Evolutionary conservation across 805 yeast genomes (phyloP), one percentile per base, ranked within the genome.

Genomic region (Saccharomycopsis microspora): DNA sequence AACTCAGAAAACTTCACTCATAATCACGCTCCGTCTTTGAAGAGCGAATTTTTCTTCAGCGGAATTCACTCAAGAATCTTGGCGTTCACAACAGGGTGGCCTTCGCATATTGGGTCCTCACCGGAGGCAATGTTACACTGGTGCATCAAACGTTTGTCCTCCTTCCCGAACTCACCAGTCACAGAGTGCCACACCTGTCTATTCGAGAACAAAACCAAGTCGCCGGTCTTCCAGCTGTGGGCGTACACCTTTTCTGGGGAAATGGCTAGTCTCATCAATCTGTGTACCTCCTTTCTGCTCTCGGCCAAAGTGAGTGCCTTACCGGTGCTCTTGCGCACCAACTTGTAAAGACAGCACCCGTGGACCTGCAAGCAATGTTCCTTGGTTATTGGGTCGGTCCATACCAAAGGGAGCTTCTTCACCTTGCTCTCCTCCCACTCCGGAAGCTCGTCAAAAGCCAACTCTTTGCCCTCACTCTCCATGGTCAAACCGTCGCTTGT

Each of bases 101-200:
- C 54, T 19, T 49, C 48, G 37, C 59, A 57, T 4, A 65, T 60
- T 3, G 95, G 95, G 59, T 83, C 90, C 10, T 60, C 55, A 5
- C 87, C 89, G 59, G 86, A 76, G 27, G 96, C 95, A 61, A 87
- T 84, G 66, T 87, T 87, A 67, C 96, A 87, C 67, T 87, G 96
- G 61, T 87, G 96, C 94, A 87, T 86, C 60, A 87, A 70, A 64
- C 96, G 76, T 58, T 76, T 78, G 60, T 86, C 93, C 43, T 82
- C 85, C 19, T 74, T 73, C 19, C 75, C 80, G 65, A 87, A 82
- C 64, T 86, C 95, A 45, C 96, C 95, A 10, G 95, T 86, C 33
- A 87, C 96, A 1, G 90, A 78, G 61, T 87, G 96, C 83, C 90
- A 84, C 7, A 87, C 89, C 41, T 95, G 95, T 61, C 90, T 74